phyloP scores from a whole-genome alignment of 345 rosid genomes.

The Fremontodendron californicum region DNA sequence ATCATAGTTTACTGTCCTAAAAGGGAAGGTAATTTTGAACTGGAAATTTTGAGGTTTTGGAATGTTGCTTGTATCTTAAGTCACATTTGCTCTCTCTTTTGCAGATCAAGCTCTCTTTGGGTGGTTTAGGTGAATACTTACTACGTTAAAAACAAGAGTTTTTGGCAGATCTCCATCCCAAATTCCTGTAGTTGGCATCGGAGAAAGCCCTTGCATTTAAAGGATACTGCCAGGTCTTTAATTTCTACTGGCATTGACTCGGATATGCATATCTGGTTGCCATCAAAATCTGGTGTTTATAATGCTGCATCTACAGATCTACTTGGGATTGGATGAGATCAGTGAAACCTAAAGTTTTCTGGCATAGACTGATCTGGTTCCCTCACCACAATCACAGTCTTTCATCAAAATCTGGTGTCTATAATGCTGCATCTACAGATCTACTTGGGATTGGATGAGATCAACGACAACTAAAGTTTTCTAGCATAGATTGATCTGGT shows the following conservation, averaged over 20 bases:
- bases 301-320: constrained; percentile 36
- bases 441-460: constrained; percentile 9
- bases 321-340: background rate
- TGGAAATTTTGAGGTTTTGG: background rate
- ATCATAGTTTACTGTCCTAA: background rate
- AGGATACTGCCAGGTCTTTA: background rate
- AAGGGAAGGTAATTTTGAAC: background rate
- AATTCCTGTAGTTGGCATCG: too few relatives aligned
- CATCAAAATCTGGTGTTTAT: too few relatives aligned
- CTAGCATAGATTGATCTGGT: background rate
- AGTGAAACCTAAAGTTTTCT: background rate
- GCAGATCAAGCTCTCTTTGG: too few relatives aligned
- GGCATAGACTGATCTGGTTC: background rate
- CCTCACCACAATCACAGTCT: background rate
- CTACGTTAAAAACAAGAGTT: background rate
- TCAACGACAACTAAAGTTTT: background rate
- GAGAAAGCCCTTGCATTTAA: background rate
- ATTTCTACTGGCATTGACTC: background rate
- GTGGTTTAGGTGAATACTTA: background rate
- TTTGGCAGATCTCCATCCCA: background rate
- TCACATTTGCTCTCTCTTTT: background rate
- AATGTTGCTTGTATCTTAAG: too few relatives aligned
- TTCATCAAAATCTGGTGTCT: background rate
- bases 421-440: constrained; percentile 29
- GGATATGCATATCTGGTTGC: constrained; percentile 4